A percentile compares a stretch with the other conserved stretches of the same genome.
Evolutionary conservation across 495 filamentous ascomycete genomes (phyloP).

Genomic region (Friedmanniomyces simplex): DNA sequence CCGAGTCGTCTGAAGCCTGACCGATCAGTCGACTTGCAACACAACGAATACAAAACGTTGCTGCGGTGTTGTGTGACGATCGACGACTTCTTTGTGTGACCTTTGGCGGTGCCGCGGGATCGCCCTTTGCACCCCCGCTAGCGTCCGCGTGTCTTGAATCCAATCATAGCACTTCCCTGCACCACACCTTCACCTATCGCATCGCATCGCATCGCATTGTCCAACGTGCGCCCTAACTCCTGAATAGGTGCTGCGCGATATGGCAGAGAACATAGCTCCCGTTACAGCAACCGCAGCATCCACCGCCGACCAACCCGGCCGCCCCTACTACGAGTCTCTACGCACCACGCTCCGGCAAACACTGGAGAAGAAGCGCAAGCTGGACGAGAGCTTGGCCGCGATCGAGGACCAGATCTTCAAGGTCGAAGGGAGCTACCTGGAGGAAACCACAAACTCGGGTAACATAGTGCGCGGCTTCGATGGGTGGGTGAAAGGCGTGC

Average conservation of each 20-base stretch:
- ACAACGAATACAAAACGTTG: too few species aligned
- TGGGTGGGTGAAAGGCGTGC: constrained; percentile 83
- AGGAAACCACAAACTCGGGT: constrained; percentile 68
- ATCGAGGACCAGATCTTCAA: constrained; percentile 78
- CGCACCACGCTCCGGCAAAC: constrained; percentile 58
- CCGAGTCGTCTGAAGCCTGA: too few species aligned
- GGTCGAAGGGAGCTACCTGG: constrained; percentile 78
- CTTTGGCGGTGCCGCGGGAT: background rate
- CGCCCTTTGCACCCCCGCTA: background rate
- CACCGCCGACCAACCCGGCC: constrained; percentile 25
- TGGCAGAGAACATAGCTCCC: constrained; percentile 24
- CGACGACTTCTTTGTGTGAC: background rate
- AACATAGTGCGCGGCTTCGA: constrained; percentile 98
- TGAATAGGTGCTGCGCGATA: background rate
- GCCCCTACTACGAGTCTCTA: constrained; percentile 66
- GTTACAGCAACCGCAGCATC: background rate
- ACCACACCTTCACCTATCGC: background rate
- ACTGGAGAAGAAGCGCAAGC: constrained; percentile 52
- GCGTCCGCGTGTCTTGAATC: background rate
- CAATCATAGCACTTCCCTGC: background rate
- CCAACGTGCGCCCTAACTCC: background rate
- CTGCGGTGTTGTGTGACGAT: too few species aligned
- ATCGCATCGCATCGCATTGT: background rate
- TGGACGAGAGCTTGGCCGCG: constrained; percentile 56
- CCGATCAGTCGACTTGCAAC: too few species aligned